A percentile compares a stretch with the other conserved stretches of the same genome.
Evolutionary conservation across 169 alveolate genomes (phyloP).

Genomic region (Theileria sp.): DNA sequence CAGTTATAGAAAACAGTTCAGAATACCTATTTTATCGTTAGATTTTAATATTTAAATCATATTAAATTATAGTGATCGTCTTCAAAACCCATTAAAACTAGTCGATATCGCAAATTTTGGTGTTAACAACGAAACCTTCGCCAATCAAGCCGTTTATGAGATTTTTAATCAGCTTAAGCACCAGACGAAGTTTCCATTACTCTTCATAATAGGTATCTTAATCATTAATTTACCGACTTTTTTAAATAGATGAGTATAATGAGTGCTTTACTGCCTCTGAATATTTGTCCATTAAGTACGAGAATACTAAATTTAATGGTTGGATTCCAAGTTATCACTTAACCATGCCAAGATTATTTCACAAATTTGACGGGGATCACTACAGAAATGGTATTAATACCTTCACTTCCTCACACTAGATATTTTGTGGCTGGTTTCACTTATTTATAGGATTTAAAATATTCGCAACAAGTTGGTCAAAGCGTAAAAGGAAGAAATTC

Average conservation of each 20-base stretch:
- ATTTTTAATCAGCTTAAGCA: conserved; percentile 74
- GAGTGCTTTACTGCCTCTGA: conserved; percentile 76
- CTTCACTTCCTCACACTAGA: neutral
- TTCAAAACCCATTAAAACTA: conserved; percentile 65
- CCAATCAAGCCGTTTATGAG: conserved; percentile 73
- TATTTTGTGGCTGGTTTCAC: neutral
- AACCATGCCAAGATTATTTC: conserved; percentile 73
- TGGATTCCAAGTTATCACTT: conserved; percentile 78
- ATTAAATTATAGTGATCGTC: conserved; percentile 46
- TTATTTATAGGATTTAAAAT: conserved; percentile 56
- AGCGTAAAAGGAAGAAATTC: conserved; percentile 66
- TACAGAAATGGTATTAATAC: conserved; percentile 59
- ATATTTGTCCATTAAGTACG: conserved; percentile 75
- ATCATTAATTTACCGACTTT: neutral
- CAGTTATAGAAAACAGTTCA: conserved; percentile 60
- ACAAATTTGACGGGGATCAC: conserved; percentile 68
- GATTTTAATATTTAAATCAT: neutral
- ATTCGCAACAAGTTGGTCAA: conserved; percentile 73
- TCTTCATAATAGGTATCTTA: conserved; percentile 61
- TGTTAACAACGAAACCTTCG: conserved; percentile 68
- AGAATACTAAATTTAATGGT: conserved; percentile 75
- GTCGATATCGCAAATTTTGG: conserved; percentile 72
- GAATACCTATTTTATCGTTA: conserved; percentile 54
- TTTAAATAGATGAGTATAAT: conserved; percentile 48
- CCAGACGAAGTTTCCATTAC: conserved; percentile 71